Conservation (phyloP, 2,329 filamentous ascomycete species). For the Aquanectria penicillioides region DNA sequence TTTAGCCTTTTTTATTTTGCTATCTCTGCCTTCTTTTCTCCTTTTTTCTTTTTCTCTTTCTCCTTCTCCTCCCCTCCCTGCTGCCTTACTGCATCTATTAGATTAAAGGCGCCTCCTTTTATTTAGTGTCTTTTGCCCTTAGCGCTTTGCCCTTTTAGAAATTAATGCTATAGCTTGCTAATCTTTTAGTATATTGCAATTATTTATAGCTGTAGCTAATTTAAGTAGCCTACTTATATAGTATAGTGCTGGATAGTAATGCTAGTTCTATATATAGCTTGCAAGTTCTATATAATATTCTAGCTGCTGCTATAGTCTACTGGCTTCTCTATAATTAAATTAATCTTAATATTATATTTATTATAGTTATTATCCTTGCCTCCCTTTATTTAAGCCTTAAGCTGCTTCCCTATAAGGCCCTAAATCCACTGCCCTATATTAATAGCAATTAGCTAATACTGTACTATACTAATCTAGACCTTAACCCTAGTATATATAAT, state of each 20-base stretch:
- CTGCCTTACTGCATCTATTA: too few relatives aligned
- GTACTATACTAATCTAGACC: too few relatives aligned
- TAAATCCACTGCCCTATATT: too few relatives aligned
- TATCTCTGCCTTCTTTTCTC: too few relatives aligned
- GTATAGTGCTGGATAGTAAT: background rate
- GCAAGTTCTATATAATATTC: constrained; percentile 7
- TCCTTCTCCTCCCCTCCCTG: too few relatives aligned
- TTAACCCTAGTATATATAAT: too few relatives aligned
- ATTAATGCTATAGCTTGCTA: constrained; percentile 9
- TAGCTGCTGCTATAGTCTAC: background rate
- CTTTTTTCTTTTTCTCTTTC: too few relatives aligned
- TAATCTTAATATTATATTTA: constrained; percentile 3
- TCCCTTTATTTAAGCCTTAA: background rate
- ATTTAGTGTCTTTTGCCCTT: too few relatives aligned
- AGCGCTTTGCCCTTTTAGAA: constrained; percentile 1
- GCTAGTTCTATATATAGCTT: background rate
- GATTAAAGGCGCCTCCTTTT: too few relatives aligned
- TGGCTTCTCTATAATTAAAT: background rate
- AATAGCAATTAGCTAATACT: too few relatives aligned
- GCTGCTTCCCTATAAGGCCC: background rate
- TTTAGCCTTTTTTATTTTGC: too few relatives aligned
- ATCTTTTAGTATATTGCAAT: constrained; percentile 1
- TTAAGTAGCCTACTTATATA: background rate
- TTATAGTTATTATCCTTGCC: background rate
- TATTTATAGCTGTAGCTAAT: constrained; percentile 1